These are phyloP conservation scores for Kurtzmaniella quercitrusa DNA, from an alignment of 1,139 yeast species.

Conservation along the genomic window DNA sequence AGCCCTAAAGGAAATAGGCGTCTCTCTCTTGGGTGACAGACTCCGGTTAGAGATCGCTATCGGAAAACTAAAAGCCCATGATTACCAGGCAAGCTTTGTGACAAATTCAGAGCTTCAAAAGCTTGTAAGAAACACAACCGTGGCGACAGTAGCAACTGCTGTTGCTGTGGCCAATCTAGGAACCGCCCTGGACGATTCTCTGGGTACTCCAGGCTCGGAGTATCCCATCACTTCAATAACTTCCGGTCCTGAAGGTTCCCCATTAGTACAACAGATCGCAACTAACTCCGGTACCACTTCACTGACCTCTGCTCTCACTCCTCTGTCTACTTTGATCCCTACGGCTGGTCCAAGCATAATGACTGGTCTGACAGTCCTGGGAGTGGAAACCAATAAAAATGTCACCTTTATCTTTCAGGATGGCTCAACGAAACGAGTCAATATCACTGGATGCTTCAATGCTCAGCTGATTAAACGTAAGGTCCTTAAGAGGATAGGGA, in stretches of 20 bases:
- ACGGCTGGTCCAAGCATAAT: not conserved
- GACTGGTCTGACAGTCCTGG: not conserved
- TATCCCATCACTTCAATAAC: not conserved
- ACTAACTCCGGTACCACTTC: not conserved
- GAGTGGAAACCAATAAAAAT: constrained; percentile 37
- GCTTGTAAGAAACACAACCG: constrained; percentile 1
- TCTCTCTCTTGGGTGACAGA: constrained; percentile 79
- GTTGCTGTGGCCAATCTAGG: constrained; percentile 1
- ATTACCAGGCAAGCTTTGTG: constrained; percentile 3
- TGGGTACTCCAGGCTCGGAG: not conserved
- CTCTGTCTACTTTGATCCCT: not conserved
- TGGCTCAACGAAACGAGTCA: constrained; percentile 71
- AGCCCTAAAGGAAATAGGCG: constrained; percentile 72
- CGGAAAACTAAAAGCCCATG: constrained; percentile 34
- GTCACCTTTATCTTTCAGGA: constrained; percentile 70
- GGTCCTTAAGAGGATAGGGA: constrained; percentile 59
- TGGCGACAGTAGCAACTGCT: not conserved
- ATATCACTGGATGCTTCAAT: constrained; percentile 75
- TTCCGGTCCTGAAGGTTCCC: not conserved
- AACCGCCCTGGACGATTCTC: not conserved
- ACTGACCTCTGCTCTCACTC: not conserved
- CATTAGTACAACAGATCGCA: not conserved
- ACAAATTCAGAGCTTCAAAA: constrained; percentile 6
- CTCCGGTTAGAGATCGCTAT: constrained; percentile 59
- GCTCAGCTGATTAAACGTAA: constrained; percentile 76